Base-by-base conservation (phyloP, 208 protist genomes). In the Acanthamoeba lenticulata region DNA sequence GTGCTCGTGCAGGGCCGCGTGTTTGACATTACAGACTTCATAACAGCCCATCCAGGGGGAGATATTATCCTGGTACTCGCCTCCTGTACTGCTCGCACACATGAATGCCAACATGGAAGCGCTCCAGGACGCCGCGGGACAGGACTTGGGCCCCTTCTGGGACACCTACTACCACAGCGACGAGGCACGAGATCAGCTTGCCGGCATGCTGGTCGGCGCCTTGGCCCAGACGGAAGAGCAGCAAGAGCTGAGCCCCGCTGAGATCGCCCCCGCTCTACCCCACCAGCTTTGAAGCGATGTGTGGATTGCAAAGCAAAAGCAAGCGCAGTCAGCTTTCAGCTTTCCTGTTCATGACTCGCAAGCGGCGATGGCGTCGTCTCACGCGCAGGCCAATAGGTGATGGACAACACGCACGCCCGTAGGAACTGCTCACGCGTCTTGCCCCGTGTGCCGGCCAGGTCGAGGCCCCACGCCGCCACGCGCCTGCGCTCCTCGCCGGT, bases 341-440 rank as follows among this genome's bases (percentile, higher is more conserved):
- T n/a, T n/a, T n/a, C n/a, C n/a, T n/a, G n/a, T n/a, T n/a, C n/a
- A n/a, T n/a, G n/a, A n/a, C n/a, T n/a, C n/a, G n/a, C n/a, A n/a
- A n/a, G n/a, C n/a, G n/a, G n/a, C n/a, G n/a, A n/a, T n/a, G n/a
- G n/a, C n/a, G n/a, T n/a, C n/a, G n/a, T n/a, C n/a, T n/a, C n/a
- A n/a, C n/a, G n/a, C n/a, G n/a, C n/a, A n/a, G 62, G 62, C 62
- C 62, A 72, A 19, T 29, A 72, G n/a, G 62, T 72, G 62, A 72
- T 19, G 6, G 32, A 72, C 3, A 17, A 7, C 27, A 72, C 62
- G 34, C 62, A 72, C 3, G 2, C 32, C n/a, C 62, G 62, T 19
- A 72, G 62, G 62, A 72, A 72, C 62, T 72, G 62, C 11, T 7
- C 62, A 6, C 62, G 11, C n/a, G 27, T 38, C 2, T 40, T 4